Evolutionary conservation across 129 eudicot genomes (phyloP), one percentile per base, ranked within the genome.

Genomic region (Erigeron canadensis): DNA sequence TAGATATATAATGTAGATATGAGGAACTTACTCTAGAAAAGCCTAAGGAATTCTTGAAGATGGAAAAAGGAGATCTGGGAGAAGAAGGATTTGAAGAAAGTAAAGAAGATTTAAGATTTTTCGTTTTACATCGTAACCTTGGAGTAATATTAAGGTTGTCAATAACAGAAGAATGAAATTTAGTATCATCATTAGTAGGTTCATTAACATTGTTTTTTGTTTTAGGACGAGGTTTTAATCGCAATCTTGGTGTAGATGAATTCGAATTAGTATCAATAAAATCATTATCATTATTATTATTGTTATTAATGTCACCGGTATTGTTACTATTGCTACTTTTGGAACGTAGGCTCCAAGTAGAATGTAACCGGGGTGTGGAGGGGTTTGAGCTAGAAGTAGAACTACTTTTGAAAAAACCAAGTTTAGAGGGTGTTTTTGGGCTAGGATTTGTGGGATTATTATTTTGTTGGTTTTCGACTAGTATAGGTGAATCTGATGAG

Each of bases 51-150:
- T 64, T 84, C 81, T 83, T 90, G 79, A 94, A 80, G 76, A 94
- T 82, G 21, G 97, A 84, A 76, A 94, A 94, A 23, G 99, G 97
- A 72, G 99, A 94, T 84, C 98, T 91, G 1, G 98, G 98, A 63
- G 95, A 87, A 5, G 97, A 82, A 23, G 96, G 89, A 59, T 87
- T 85, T 3, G 86, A 83, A 17, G 77, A 74, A 2, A 67, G 47
- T 8, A 62, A 53, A 6, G 77, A 63, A 1, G 78, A 53, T 63
- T 70, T 83, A 1, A 79, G 80, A 64, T 77, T 78, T 55, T 81
- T 78, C 28, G 75, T 88, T 76, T 80, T 84, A 81, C 96, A 84
- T 41, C 79, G 73, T 34, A 87, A 74, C 38, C 84, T 87, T 1
- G 96, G 90, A 54, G 88, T 80, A 12, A 80, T 80, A 18, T 76